Evolutionary conservation across 2,329 filamentous ascomycete species (phyloP).

Genomic region (Cryphonectria parasitica): DNA sequence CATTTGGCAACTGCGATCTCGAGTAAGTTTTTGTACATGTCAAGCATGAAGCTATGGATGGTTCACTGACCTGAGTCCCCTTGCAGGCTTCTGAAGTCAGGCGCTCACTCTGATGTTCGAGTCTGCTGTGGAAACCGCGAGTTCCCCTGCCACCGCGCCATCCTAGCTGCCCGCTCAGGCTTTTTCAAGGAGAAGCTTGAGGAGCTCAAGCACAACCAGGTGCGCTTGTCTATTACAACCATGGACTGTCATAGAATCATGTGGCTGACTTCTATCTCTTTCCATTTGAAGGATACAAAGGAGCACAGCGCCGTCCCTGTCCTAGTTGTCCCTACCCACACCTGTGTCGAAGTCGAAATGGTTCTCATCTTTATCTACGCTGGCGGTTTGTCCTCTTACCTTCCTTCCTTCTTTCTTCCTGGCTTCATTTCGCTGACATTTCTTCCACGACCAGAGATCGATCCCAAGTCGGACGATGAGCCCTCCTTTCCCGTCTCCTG

Average conservation of each 20-base stretch:
- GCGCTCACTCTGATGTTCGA: constrained; percentile 8
- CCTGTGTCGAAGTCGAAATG: not conserved
- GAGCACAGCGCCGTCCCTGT: not conserved
- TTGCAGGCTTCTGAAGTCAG: constrained; percentile 8
- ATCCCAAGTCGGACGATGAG: not conserved
- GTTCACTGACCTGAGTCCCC: not conserved
- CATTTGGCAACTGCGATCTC: constrained; percentile 9
- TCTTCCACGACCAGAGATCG: not conserved
- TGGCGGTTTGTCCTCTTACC: not conserved
- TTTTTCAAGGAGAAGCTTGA: constrained; percentile 12
- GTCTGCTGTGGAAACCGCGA: not conserved
- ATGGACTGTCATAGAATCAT: no score
- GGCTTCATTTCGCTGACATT: not conserved
- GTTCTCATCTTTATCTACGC: constrained; percentile 10
- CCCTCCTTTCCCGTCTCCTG: not conserved
- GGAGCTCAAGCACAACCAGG: not conserved
- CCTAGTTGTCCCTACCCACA: not conserved
- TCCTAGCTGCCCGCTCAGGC: not conserved
- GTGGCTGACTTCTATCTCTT: not conserved
- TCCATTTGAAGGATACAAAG: not conserved
- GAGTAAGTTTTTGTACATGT: not conserved
- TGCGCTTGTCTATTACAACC: not conserved
- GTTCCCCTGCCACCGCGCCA: constrained; percentile 15
- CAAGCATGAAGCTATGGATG: not conserved
- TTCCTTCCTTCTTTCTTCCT: no score